Conservation (phyloP, 257 asterid species). For the Linaria vulgaris region DNA sequence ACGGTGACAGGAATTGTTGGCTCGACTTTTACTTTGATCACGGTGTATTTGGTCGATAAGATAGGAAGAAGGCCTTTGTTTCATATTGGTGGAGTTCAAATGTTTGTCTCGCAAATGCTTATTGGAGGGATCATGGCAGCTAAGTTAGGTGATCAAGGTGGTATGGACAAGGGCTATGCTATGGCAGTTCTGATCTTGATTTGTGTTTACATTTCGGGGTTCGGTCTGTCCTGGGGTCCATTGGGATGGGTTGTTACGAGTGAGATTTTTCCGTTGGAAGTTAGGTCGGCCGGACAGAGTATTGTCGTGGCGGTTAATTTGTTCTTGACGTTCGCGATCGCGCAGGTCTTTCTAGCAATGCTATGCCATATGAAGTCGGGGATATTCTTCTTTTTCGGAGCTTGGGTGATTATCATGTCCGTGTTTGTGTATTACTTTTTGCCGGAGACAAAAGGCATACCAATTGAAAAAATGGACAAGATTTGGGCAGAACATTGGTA, state of each 20-base stretch:
- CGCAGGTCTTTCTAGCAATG: conserved; percentile 17
- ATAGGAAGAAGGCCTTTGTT: no score
- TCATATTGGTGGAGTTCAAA: no score
- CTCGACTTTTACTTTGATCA: no score
- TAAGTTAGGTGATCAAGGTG: conserved; percentile 17
- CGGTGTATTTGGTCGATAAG: no score
- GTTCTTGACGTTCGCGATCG: neutral
- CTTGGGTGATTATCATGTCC: conserved; percentile 15
- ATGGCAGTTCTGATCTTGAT: neutral
- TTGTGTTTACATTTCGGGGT: conserved; percentile 1
- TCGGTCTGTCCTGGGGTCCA: conserved; percentile 14
- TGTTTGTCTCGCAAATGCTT: neutral
- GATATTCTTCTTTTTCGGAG: conserved; percentile 16
- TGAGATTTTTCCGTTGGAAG: neutral
- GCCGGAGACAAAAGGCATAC: conserved; percentile 17
- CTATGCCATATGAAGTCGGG: conserved; percentile 16
- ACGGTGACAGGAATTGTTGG: no score
- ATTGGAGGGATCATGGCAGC: conserved; percentile 11
- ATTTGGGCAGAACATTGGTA: conserved; percentile 14
- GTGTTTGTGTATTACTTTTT: conserved; percentile 10
- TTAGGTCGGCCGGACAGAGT: conserved; percentile 14
- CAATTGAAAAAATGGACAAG: conserved; percentile 13
- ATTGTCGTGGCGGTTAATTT: conserved; percentile 10
- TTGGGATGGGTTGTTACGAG: conserved; percentile 15
- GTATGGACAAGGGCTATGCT: neutral